These are phyloP conservation scores for Hypocrella siamensis DNA, from an alignment of 2,329 filamentous ascomycete genomes.

Conservation along the genomic window DNA sequence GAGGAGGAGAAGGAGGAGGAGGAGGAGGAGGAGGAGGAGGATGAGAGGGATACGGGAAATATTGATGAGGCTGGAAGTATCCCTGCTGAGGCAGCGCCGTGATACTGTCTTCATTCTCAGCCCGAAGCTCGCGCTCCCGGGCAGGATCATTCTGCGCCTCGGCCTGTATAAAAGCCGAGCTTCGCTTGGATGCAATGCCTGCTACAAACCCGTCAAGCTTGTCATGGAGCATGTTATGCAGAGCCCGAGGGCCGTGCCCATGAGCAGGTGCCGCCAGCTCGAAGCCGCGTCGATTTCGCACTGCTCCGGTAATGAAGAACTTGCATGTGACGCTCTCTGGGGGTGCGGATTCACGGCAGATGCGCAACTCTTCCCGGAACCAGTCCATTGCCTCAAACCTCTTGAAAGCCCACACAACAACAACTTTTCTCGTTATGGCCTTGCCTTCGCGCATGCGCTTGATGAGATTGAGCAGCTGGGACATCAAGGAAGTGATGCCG, in stretches of 20 bases:
- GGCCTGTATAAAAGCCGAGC: conserved; percentile 67
- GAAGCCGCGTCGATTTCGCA: conserved; percentile 16
- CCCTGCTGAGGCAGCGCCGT: conserved; percentile 61
- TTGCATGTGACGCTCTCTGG: conserved; percentile 82
- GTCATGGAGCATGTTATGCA: conserved; percentile 68
- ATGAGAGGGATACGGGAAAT: too few relatives aligned
- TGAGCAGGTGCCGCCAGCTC: conserved; percentile 29
- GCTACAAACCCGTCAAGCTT: conserved; percentile 79
- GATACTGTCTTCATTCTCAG: conserved; percentile 72
- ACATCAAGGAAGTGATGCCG: conserved; percentile 85
- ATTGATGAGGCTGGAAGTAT: conserved; percentile 39
- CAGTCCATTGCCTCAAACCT: conserved; percentile 89
- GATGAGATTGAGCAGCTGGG: conserved; percentile 82
- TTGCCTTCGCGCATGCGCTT: conserved; percentile 93
- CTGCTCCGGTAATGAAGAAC: conserved; percentile 76
- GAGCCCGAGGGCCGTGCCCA: conserved; percentile 28
- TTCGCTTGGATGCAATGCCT: conserved; percentile 72
- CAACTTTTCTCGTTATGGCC: conserved; percentile 77
- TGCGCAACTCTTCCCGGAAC: conserved; percentile 89
- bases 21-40: too few relatives aligned
- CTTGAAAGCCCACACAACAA: conserved; percentile 89
- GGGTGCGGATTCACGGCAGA: conserved; percentile 79
- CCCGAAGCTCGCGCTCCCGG: conserved; percentile 63
- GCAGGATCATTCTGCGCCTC: conserved; percentile 67
- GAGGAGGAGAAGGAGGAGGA: too few relatives aligned